Percentiles rank a stretch among this genome's conserved stretches.
Evolutionary conservation across 2,329 filamentous ascomycete species (phyloP).

Genomic region (Ophiocordyceps camponoti-leonardi): DNA sequence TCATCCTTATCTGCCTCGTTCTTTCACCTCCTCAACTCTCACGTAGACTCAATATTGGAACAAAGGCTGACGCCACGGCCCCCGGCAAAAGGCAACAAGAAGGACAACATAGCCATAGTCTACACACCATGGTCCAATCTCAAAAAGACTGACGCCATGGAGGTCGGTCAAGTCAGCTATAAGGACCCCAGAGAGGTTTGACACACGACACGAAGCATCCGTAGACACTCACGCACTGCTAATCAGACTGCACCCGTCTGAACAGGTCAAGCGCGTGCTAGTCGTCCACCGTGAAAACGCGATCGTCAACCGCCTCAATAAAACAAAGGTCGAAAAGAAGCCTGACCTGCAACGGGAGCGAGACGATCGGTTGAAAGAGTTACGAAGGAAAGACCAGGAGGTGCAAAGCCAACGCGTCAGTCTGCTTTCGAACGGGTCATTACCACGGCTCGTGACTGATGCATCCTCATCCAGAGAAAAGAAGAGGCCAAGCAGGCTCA

Average conservation of each 20-base stretch:
- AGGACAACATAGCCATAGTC: conserved; percentile 90
- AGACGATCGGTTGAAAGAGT: conserved; percentile 55
- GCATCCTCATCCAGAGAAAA: conserved; percentile 39
- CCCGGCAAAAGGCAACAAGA: conserved; percentile 74
- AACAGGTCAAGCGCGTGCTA: conserved; percentile 60
- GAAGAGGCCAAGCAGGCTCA: conserved; percentile 57
- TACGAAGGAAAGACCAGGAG: conserved; percentile 55
- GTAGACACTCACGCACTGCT: not conserved
- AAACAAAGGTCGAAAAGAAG: conserved; percentile 79
- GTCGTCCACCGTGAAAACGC: conserved; percentile 69
- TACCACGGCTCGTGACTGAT: not conserved
- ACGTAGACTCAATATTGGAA: too few relatives aligned
- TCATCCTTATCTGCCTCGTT: not conserved
- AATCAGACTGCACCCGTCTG: not conserved
- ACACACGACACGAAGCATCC: not conserved
- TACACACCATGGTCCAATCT: conserved; percentile 98
- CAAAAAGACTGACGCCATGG: conserved; percentile 92
- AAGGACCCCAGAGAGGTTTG: conserved; percentile 60
- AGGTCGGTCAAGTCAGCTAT: conserved; percentile 85
- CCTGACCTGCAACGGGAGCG: conserved; percentile 72
- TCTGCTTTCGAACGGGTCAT: not conserved
- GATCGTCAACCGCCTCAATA: conserved; percentile 95
- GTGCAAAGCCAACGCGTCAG: conserved; percentile 43
- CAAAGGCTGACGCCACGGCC: not conserved
- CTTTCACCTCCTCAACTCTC: not conserved